A percentile compares a stretch with the other conserved stretches of the same genome.
These are phyloP conservation scores for Bipolaris oryzae DNA, from an alignment of 2,329 filamentous ascomycete genomes.

Conservation along the genomic window DNA sequence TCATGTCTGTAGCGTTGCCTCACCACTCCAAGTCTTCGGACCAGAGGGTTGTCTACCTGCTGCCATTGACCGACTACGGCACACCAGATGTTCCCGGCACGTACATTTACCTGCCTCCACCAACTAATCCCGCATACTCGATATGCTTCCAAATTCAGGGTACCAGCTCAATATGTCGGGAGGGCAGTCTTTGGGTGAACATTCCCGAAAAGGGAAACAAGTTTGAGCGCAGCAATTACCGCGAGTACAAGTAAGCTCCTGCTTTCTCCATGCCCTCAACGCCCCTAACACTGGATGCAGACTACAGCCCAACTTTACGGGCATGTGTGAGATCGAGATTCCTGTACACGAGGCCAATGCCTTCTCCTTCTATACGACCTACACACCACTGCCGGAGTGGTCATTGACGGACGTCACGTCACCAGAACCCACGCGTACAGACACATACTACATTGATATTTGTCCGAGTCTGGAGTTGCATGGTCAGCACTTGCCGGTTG, in stretches of 20 bases:
- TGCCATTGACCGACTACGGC: conserved; percentile 90
- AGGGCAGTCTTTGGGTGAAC: conserved; percentile 97
- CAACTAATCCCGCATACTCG: conserved; percentile 72
- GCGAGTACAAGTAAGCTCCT: conserved; percentile 80
- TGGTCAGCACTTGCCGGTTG: conserved; percentile 75
- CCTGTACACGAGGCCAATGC: conserved; percentile 82
- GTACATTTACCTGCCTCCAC: conserved; percentile 89
- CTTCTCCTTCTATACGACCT: conserved; percentile 94
- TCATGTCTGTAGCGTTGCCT: conserved; percentile 34
- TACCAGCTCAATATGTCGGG: conserved; percentile 90
- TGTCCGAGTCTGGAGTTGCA: conserved; percentile 79
- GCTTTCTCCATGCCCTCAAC: not conserved
- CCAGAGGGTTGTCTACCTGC: conserved; percentile 70
- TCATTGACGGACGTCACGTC: conserved; percentile 62
- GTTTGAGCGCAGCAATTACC: conserved; percentile 80
- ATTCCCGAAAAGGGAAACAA: conserved; percentile 77
- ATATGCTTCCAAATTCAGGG: conserved; percentile 92
- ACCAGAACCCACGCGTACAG: conserved; percentile 69
- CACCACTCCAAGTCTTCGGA: conserved; percentile 18
- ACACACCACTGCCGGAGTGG: conserved; percentile 82
- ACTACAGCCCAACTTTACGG: conserved; percentile 89
- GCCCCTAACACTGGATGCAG: conserved; percentile 55
- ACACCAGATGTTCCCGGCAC: conserved; percentile 86
- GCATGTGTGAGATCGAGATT: conserved; percentile 86
- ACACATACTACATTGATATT: conserved; percentile 91